phyloP scores from a whole-genome alignment of 2,329 filamentous ascomycete species.

The Leptographium procerum region DNA sequence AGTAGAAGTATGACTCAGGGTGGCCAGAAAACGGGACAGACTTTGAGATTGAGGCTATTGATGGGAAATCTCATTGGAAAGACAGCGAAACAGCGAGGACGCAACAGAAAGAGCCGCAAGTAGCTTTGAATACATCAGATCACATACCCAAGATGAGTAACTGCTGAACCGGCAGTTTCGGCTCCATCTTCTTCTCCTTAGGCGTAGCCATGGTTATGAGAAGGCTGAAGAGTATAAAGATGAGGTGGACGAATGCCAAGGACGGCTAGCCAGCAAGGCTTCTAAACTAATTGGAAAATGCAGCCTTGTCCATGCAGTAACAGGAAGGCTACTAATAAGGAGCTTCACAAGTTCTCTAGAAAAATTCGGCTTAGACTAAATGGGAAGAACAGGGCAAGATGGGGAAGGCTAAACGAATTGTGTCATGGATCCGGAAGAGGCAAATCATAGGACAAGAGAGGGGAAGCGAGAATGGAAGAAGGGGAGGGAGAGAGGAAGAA shows the following conservation, averaged over 20 bases:
- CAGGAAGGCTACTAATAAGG: not conserved
- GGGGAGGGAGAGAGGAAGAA: not conserved
- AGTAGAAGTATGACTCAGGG: not conserved
- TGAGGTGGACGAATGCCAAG: not conserved
- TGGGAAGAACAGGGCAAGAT: not conserved
- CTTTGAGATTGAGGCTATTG: too few species aligned
- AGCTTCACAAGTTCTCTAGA: not conserved
- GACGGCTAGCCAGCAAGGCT: not conserved
- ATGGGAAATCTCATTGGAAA: too few species aligned
- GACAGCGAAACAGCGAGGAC: too few species aligned
- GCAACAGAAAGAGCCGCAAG: too few species aligned
- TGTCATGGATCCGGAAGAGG: not conserved
- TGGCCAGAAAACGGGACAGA: not conserved
- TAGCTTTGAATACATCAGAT: too few species aligned
- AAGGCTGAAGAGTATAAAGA: too few species aligned
- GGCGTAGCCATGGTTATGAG: conserved; percentile 7
- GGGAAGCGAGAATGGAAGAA: not conserved
- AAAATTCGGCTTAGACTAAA: not conserved
- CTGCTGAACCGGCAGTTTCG: conserved; percentile 66
- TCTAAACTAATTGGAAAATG: not conserved
- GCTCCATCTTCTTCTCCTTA: conserved; percentile 21
- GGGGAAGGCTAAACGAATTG: not conserved
- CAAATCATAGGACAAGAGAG: not conserved
- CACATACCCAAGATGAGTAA: conserved; percentile 62
- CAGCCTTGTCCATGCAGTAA: not conserved